These are phyloP conservation scores for Plectranthus barbatus DNA, from an alignment of 257 asterid genomes.

Conservation along the genomic window DNA sequence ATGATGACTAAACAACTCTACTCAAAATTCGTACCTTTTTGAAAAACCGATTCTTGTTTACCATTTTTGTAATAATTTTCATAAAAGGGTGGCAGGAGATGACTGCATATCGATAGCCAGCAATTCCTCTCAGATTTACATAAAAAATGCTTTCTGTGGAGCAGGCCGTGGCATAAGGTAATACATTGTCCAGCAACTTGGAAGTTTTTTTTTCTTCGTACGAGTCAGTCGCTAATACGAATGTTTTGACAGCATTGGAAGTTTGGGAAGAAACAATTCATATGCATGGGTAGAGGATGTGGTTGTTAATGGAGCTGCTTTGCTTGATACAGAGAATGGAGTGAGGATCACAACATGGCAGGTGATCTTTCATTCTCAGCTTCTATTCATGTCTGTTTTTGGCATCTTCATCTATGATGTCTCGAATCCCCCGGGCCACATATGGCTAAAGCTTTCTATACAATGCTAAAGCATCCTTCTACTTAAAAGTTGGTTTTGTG, in stretches of 20 bases:
- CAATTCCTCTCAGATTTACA: conserved; percentile 51
- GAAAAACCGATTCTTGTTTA: too few species aligned
- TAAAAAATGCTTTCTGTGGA: conserved; percentile 40
- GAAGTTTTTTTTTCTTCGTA: neutral
- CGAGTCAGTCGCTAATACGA: neutral
- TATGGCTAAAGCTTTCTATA: too few species aligned
- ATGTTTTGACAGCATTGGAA: conserved; percentile 58
- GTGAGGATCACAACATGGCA: too few species aligned
- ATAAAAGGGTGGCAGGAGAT: conserved; percentile 43
- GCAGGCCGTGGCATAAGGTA: conserved; percentile 94
- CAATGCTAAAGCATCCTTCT: too few species aligned
- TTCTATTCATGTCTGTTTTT: too few species aligned
- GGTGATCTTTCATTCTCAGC: too few species aligned
- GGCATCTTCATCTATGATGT: too few species aligned
- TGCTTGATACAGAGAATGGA: conserved; percentile 45
- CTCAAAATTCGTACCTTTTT: too few species aligned
- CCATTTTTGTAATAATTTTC: neutral
- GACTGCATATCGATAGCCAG: conserved; percentile 85
- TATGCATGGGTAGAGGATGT: conserved; percentile 49
- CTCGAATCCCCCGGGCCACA: too few species aligned
- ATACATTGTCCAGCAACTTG: neutral
- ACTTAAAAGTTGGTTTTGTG: too few species aligned
- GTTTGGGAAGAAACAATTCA: conserved; percentile 60
- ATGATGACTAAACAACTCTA: neutral
- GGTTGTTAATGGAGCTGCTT: conserved; percentile 38